A percentile compares a stretch with the other conserved stretches of the same genome.
Evolutionary conservation across 2,329 filamentous ascomycete species (phyloP).

Genomic region (Apiospora aurea): DNA sequence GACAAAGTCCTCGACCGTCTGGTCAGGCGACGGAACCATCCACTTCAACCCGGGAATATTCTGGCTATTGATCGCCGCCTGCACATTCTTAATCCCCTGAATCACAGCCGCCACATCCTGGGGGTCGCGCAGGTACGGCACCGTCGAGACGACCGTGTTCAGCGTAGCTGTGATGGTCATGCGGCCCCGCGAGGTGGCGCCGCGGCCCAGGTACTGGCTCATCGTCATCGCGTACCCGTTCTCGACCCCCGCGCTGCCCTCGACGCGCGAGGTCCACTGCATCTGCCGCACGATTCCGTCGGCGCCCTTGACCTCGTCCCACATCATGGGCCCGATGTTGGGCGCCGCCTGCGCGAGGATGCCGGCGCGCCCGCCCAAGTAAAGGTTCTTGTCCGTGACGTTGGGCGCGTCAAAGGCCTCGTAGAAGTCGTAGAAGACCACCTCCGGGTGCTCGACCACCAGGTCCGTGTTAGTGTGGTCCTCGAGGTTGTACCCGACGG

Average conservation of each 20-base stretch:
- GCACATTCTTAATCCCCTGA: constrained; percentile 66
- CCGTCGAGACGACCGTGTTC: constrained; percentile 62
- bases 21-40: constrained; percentile 58
- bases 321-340: constrained; percentile 68
- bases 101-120: constrained; percentile 70
- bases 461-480: constrained; percentile 63
- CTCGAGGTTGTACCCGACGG: constrained; percentile 65
- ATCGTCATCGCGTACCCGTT: constrained; percentile 55
- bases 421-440: constrained; percentile 72
- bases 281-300: constrained; percentile 69
- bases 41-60: constrained; percentile 61
- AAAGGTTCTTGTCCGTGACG: constrained; percentile 49
- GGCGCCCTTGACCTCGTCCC: constrained; percentile 62
- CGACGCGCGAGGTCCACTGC: constrained; percentile 72
- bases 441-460: constrained; percentile 53
- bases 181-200: constrained; percentile 66
- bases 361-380: constrained; percentile 59
- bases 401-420: constrained; percentile 62
- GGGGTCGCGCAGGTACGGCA: constrained; percentile 66
- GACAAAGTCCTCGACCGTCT: constrained; percentile 63
- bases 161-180: constrained; percentile 66
- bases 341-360: constrained; percentile 70
- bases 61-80: constrained; percentile 55
- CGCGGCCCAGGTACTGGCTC: constrained; percentile 69
- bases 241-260: constrained; percentile 55